Evolutionary conservation across 129 eudicot genomes (phyloP).

Genomic region (Arctium lappa): DNA sequence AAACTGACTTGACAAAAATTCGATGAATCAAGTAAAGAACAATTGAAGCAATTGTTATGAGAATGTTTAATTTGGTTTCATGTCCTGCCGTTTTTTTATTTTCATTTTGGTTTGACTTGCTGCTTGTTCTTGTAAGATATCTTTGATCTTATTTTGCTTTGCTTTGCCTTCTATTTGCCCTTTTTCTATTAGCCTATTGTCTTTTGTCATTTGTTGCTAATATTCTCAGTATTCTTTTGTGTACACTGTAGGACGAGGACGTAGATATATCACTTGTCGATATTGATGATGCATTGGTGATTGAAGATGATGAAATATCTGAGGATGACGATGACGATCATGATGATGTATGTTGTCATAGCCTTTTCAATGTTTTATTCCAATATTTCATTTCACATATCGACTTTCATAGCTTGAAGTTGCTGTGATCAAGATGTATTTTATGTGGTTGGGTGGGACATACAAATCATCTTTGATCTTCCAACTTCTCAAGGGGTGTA

Average conservation of each 20-base stretch:
- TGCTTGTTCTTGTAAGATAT: not conserved
- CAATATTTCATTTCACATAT: not conserved
- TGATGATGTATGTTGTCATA: slow-evolving; percentile 61
- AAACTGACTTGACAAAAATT: too few relatives aligned
- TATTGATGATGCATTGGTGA: slow-evolving; percentile 89
- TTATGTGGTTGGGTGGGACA: not conserved
- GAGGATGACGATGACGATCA: slow-evolving; percentile 89
- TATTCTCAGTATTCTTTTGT: not conserved
- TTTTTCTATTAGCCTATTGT: not conserved
- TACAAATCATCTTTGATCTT: too few relatives aligned
- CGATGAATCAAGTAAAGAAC: too few relatives aligned
- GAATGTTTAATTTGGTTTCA: not conserved
- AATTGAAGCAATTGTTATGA: too few relatives aligned
- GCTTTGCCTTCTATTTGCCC: not conserved
- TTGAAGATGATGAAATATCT: slow-evolving; percentile 93
- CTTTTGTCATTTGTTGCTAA: not conserved
- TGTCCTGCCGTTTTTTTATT: not conserved
- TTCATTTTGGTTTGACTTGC: not conserved
- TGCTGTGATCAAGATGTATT: not conserved
- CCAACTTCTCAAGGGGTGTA: too few relatives aligned
- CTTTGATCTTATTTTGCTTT: not conserved
- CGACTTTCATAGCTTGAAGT: not conserved
- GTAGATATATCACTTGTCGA: slow-evolving; percentile 82
- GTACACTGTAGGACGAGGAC: slow-evolving; percentile 75
- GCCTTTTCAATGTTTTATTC: not conserved